Evolutionary conservation across 2,329 filamentous ascomycete species (phyloP), one percentile per base, ranked within the genome.

Genomic region (Tothia fuscella): DNA sequence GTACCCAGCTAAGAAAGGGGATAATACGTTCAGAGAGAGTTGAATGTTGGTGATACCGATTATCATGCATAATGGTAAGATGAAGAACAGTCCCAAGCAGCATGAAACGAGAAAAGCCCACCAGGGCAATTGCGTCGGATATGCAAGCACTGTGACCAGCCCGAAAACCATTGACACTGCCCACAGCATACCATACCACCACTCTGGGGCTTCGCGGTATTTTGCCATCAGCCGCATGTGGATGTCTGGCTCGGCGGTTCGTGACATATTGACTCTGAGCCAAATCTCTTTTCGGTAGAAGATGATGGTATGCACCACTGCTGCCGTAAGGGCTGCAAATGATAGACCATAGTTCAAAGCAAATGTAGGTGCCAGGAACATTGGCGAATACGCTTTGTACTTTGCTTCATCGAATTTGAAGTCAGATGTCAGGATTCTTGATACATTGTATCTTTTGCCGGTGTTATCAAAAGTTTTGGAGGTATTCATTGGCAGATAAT

Each of bases 11-110:
- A 71, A 61, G 49, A 70, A 65, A 47, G 69, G 65, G 29, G 39
- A 66, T 25, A 71, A 57, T 38, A 70, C 64, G 47, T 70, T 70
- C 2, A 70, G 56, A 13, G 65, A 65, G 2, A 65, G 63, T 54
- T 76, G 72, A 39, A 72, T 71, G 55, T 77, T 45, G 21, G 74
- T 74, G 42, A 76, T 70, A 41, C 70, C 74, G 52, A 77, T 72
- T 36, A 78, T 66, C 48, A 79, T 70, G 40, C 75, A 74, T 13
- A 21, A 37, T 17, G 22, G 74, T 20, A 78, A 48, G 13, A 45
- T 32, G 28, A 43, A 45, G 7, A 37, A 24, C n/a, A 26, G 17
- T 16, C 25, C 26, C 12, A 46, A 66, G 21, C 74, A 49, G 26
- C 78, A 65, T 55, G 73, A 76, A 42, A 78, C 59, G 39, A 76